phyloP scores from a whole-genome alignment of 2,329 filamentous ascomycete species.

The Ceratocystiopsis minuta region DNA sequence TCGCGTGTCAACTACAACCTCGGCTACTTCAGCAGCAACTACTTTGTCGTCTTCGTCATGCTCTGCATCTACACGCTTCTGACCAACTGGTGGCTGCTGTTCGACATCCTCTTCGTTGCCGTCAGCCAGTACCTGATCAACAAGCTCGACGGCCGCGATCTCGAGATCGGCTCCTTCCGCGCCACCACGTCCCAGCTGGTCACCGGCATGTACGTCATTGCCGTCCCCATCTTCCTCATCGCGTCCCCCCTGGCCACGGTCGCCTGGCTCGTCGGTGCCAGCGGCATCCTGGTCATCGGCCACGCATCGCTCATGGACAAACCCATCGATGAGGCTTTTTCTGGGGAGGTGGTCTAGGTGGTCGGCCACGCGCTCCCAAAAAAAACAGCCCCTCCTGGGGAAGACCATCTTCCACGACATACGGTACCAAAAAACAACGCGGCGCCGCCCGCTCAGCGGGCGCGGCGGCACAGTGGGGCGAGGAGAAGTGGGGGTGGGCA shows the following conservation, averaged over 20 bases:
- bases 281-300: slow-evolving; percentile 81
- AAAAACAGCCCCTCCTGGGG: slow-evolving; percentile 84
- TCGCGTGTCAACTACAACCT: slow-evolving; percentile 94
- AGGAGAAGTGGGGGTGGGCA: slow-evolving; percentile 17
- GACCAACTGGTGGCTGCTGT: slow-evolving; percentile 71
- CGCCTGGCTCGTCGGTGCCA: slow-evolving; percentile 92
- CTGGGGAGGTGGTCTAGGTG: slow-evolving; percentile 99
- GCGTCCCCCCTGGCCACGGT: slow-evolving; percentile 70
- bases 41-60: slow-evolving; percentile 84
- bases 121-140: slow-evolving; percentile 82
- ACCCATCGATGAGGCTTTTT: slow-evolving; percentile 99
- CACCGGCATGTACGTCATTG: slow-evolving; percentile 66
- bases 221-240: slow-evolving; percentile 69
- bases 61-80: slow-evolving; percentile 89
- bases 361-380: slow-evolving; percentile 99
- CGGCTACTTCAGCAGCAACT: slow-evolving; percentile 95
- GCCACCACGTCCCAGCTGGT: slow-evolving; percentile 88
- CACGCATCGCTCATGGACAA: slow-evolving; percentile 95
- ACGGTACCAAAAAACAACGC: slow-evolving; percentile 37
- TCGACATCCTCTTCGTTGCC: slow-evolving; percentile 78
- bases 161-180: slow-evolving; percentile 66
- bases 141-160: slow-evolving; percentile 72
- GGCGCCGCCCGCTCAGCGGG: slow-evolving; percentile 16
- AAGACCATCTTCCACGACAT: slow-evolving; percentile 58
- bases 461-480: neutral